Base-by-base conservation (phyloP, 1,284 basidiomycete species). In the Tilletia horrida region DNA sequence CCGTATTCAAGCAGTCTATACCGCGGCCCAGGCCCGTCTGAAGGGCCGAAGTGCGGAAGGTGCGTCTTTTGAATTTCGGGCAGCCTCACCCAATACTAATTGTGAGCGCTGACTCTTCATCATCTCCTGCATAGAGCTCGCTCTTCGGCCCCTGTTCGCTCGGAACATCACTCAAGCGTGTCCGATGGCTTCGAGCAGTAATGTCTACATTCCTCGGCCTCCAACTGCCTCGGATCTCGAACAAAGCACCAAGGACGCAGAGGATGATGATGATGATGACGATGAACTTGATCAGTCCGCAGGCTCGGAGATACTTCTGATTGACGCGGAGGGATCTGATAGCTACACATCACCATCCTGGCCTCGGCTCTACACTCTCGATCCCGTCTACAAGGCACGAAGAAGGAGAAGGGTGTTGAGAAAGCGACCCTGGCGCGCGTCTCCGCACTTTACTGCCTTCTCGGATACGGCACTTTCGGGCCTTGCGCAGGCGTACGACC, bases 1-100 rank as follows among this genome's bases (percentile, higher is more conserved):
- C 59, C 87, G 87, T n/a, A 89, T 92, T 76, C 91, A 93, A 74
- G 87, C 88, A 2, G 89, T 97, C 2, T 87, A 89, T 29, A 88
- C 93, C 0, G 69, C 73, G 18, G 61, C 61, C 9, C 31, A 44
- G 16, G 61, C 61, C n/a, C 21, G 35, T 3, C 8, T 27, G 23
- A 35, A n/a, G 14, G 44, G 40, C 9, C 40, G 42, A 3, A 44
- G 18, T 40, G 40, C 44, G 3, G 61, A 44, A 47, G 61, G 44
- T 63, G 21, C 23, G 61, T 29, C 25, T n/a, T 48, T 11, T n/a
- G 3, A n/a, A 11, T 11, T 45, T 11, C 43, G 43, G 43, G n/a
- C n/a, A n/a, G n/a, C n/a, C n/a, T n/a, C n/a, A n/a, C n/a, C n/a
- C n/a, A n/a, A n/a, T n/a, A 45, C 13, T 45, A n/a, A 45, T 45